Base-by-base conservation (phyloP, 1,284 basidiomycete genomes). In the Tylopilus sp. region DNA sequence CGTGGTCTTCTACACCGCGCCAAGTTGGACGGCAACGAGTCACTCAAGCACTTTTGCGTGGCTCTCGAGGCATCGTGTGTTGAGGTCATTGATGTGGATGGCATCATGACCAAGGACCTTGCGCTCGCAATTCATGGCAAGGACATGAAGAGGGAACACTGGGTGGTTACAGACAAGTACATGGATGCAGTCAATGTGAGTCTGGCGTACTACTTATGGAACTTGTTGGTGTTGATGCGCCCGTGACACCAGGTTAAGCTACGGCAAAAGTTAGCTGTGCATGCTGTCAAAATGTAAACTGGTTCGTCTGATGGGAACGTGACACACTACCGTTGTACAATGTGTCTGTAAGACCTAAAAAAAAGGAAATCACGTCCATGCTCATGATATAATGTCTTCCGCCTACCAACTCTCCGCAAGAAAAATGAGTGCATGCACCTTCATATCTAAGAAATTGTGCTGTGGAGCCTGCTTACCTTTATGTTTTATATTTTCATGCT, bases 51-150 rank as follows among this genome's bases (percentile, higher is more conserved):
- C 41, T 99, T 97, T 72, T 93, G 90, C 61, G 65, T 77, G 42
- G 82, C 85, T 51, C 80, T 99, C 41, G 97, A 99, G 76, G 77
- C 73, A 19, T 81, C 90, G 42, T 98, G 97, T 67, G 78, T 97
- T 2, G 92, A 98, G 71, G 82, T 90, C 16, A 97, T 99, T 58
- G 92, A 97, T 69, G 66, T 78, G 60, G 93, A 96, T 66, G 84
- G 85, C 8, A 68, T 97, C 52, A 97, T 97, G 94, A 97, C 95
- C 51, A 95, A 95, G 79, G 96, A 99, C 74, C 75, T 99, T 42
- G 96, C 96, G 21, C 77, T 98, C 29, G 87, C 93, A 12, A 97
- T 98, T 66, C 87, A 98, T 66, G 96, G 96, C 47, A 92, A 92
- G 79, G 70, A 80, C 46, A 87, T 95, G 88, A 83, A 84, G 74